Percentiles rank a stretch among this genome's conserved stretches.
Evolutionary conservation across 176 grass and related monocot genomes (phyloP).

Genomic region (Eragrostis curvula): DNA sequence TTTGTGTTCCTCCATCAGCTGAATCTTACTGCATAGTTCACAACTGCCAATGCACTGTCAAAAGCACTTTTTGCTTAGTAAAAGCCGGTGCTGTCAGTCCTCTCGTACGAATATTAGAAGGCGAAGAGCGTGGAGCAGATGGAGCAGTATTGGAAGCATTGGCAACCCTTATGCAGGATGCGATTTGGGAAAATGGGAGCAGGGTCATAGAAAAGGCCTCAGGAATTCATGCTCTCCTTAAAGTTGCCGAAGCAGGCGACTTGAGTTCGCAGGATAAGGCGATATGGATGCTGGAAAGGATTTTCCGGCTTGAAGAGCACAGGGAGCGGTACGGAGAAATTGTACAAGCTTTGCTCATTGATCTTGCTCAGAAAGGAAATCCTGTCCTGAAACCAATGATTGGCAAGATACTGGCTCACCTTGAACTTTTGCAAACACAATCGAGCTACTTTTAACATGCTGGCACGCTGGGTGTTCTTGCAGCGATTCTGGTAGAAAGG

Average conservation of each 20-base stretch:
- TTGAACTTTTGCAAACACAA: slow-evolving; percentile 81
- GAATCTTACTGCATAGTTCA: slow-evolving; percentile 78
- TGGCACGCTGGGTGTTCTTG: neutral
- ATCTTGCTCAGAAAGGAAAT: slow-evolving; percentile 75
- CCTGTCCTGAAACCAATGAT: slow-evolving; percentile 74
- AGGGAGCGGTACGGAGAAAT: slow-evolving; percentile 61
- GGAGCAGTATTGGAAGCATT: slow-evolving; percentile 67
- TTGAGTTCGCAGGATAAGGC: slow-evolving; percentile 71
- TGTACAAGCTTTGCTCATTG: slow-evolving; percentile 70
- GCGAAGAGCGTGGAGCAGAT: slow-evolving; percentile 65
- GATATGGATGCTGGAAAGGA: slow-evolving; percentile 84
- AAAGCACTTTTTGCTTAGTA: slow-evolving; percentile 78
- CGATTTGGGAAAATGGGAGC: slow-evolving; percentile 72
- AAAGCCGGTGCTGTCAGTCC: slow-evolving; percentile 67
- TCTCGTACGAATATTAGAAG: slow-evolving; percentile 67
- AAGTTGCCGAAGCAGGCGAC: slow-evolving; percentile 57
- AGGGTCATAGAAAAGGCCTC: slow-evolving; percentile 62
- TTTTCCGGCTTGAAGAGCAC: slow-evolving; percentile 64
- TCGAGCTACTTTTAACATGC: slow-evolving; percentile 71
- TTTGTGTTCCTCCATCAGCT: slow-evolving; percentile 64
- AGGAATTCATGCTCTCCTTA: slow-evolving; percentile 72
- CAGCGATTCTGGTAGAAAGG: slow-evolving; percentile 1
- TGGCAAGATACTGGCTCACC: slow-evolving; percentile 84
- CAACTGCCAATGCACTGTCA: slow-evolving; percentile 61
- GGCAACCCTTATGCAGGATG: slow-evolving; percentile 75